Evolutionary conservation across 345 rosid species (phyloP), one percentile per base, ranked within the genome.

Genomic region (Sonneratia caseolaris): DNA sequence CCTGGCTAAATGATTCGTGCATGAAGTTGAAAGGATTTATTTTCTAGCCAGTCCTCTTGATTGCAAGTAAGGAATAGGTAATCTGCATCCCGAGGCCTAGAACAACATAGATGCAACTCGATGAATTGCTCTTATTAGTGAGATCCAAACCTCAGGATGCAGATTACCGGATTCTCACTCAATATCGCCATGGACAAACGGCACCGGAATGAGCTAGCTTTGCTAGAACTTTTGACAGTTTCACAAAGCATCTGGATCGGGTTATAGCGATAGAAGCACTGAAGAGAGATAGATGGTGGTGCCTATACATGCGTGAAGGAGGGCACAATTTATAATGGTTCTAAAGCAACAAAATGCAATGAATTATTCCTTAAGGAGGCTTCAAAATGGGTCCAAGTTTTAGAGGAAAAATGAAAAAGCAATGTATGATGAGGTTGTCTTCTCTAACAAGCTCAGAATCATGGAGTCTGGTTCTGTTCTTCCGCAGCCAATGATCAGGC

Each of bases 191-290:
- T 12, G 7, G 66, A 11, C 37, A 11, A 18, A 21, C 0, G 38
- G 35, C 10, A 57, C 9, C 2, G 14, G 21, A n/a, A n/a, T n/a
- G 32, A 57, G 35, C 8, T 1, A 21, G 4, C 3, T 24, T 6
- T 3, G n/a, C 15, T 9, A 7, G 51, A 47, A 13, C 15, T 27
- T 27, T 47, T 24, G 9, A 7, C 35, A n/a, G 64, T 8, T n/a
- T 24, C 71, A 38, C 61, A 72, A 76, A 82, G 59, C 82, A 62
- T n/a, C 36, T 32, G 0, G 22, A n/a, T 56, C 11, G 66, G 66
- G 38, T 10, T 35, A 27, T 62, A 62, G 66, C 7, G 1, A 10
- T 62, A 62, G 14, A 62, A 35, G 66, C 12, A 10, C 13, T 6
- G 66, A 61, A 62, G 66, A 59, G 37, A 62, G 32, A 12, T 47